phyloP scores from a whole-genome alignment of 768 basidiomycete species.

The Leccinellum rugosiceps region DNA sequence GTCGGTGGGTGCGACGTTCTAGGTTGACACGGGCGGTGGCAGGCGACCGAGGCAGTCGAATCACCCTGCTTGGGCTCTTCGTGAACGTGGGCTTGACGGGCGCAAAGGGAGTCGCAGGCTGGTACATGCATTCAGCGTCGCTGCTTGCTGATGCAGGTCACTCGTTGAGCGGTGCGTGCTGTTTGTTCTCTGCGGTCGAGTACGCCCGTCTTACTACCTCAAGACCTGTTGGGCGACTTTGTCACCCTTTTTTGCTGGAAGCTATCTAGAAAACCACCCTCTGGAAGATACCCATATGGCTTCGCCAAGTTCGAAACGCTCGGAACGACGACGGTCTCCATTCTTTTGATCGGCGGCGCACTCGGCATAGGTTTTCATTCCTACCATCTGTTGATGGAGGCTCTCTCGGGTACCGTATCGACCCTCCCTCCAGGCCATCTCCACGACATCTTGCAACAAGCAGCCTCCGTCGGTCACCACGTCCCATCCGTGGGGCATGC shows the following conservation, averaged over 20 bases:
- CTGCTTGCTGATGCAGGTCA: conserved; percentile 94
- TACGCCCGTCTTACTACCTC: not conserved
- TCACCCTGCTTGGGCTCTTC: conserved; percentile 82
- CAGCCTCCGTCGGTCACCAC: conserved; percentile 54
- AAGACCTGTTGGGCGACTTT: conserved; percentile 86
- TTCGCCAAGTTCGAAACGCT: conserved; percentile 95
- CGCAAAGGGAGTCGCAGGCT: conserved; percentile 85
- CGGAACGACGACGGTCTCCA: conserved; percentile 86
- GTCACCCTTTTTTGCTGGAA: conserved; percentile 89
- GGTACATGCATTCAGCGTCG: conserved; percentile 86
- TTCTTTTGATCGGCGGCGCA: conserved; percentile 82
- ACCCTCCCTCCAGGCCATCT: conserved; percentile 61
- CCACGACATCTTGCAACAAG: conserved; percentile 58
- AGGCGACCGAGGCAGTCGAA: conserved; percentile 80
- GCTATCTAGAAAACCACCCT: conserved; percentile 78
- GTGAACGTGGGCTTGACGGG: conserved; percentile 80
- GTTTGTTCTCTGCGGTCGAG: not conserved
- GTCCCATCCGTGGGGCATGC: conserved; percentile 51
- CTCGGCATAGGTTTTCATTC: conserved; percentile 89
- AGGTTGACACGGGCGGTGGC: not conserved
- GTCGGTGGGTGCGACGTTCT: not conserved
- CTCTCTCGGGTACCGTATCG: conserved; percentile 63
- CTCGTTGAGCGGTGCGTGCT: conserved; percentile 73
- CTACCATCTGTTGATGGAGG: conserved; percentile 74
- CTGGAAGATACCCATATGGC: conserved; percentile 78